phyloP scores from a whole-genome alignment of 495 filamentous ascomycete species.

The Xylaria bambusicola region DNA sequence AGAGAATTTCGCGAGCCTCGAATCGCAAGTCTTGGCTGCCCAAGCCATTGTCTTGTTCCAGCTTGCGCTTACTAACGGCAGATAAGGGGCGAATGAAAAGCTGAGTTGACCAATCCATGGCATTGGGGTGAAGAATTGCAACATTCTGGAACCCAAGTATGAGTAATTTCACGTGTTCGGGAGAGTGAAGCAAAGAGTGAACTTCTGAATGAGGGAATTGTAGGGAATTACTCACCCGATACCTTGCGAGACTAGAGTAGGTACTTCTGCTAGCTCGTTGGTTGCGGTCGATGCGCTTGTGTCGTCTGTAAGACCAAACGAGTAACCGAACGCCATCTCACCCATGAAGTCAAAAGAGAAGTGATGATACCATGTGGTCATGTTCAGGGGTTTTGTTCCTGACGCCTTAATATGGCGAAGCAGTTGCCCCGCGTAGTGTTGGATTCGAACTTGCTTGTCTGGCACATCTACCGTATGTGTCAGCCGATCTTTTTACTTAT shows the following conservation, averaged over 20 bases:
- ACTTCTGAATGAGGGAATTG: background rate
- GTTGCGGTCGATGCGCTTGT: background rate
- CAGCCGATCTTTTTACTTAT: no score
- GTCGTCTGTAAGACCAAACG: slow-evolving; percentile 31
- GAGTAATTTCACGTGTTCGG: no score
- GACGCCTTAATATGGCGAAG: background rate
- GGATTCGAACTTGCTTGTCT: background rate
- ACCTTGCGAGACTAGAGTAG: background rate
- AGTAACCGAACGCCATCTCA: slow-evolving; percentile 50
- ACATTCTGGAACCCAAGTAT: background rate
- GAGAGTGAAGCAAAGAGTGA: background rate
- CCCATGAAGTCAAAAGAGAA: slow-evolving; percentile 57
- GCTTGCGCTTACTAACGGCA: background rate
- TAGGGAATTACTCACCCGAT: background rate
- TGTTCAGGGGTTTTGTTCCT: slow-evolving; percentile 33
- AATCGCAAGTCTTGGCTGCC: background rate
- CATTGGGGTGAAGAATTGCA: slow-evolving; percentile 22
- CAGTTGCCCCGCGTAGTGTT: slow-evolving; percentile 2
- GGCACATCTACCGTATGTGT: background rate
- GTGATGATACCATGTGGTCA: slow-evolving; percentile 48
- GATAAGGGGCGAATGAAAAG: background rate
- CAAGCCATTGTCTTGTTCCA: background rate
- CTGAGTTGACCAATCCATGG: slow-evolving; percentile 22
- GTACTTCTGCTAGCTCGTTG: background rate
- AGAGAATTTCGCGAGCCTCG: background rate